phyloP scores from a whole-genome alignment of 2,329 filamentous ascomycete genomes.

The Fusarium newnesense region DNA sequence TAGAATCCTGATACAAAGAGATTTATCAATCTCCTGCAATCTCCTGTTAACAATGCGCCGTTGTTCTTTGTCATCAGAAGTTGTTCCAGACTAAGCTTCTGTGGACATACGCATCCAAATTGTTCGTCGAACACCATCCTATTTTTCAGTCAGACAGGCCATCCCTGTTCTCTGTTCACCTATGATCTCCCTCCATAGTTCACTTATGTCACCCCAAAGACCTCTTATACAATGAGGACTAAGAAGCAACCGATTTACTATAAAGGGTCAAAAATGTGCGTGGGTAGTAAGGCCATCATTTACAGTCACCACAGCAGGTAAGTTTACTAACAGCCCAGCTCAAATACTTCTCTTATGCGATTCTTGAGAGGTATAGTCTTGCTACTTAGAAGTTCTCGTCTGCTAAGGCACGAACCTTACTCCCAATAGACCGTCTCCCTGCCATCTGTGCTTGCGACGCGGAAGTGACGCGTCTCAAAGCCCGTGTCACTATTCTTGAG shows the following conservation, averaged over 20 bases:
- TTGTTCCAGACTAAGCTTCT: background rate
- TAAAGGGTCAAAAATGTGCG: rapidly evolving
- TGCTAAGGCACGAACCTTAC: background rate
- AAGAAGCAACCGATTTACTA: rapidly evolving
- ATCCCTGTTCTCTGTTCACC: background rate
- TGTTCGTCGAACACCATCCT: rapidly evolving
- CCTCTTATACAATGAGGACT: background rate
- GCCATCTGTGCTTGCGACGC: rapidly evolving
- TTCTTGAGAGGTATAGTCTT: background rate
- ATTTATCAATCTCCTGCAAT: background rate
- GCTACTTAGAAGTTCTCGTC: background rate
- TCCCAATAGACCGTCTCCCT: background rate
- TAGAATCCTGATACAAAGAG: background rate
- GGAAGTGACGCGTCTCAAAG: background rate
- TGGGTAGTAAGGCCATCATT: too few relatives aligned
- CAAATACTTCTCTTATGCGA: background rate
- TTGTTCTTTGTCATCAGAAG: background rate
- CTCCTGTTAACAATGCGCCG: background rate
- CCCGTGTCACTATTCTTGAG: background rate
- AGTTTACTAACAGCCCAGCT: background rate
- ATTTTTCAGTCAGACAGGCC: rapidly evolving
- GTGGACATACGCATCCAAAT: background rate
- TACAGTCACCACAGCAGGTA: background rate
- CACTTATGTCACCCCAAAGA: rapidly evolving
- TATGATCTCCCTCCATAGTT: rapidly evolving